phyloP scores from a whole-genome alignment of 371 early-diverging fungal genomes.

The Blastocladiella emersonii region DNA sequence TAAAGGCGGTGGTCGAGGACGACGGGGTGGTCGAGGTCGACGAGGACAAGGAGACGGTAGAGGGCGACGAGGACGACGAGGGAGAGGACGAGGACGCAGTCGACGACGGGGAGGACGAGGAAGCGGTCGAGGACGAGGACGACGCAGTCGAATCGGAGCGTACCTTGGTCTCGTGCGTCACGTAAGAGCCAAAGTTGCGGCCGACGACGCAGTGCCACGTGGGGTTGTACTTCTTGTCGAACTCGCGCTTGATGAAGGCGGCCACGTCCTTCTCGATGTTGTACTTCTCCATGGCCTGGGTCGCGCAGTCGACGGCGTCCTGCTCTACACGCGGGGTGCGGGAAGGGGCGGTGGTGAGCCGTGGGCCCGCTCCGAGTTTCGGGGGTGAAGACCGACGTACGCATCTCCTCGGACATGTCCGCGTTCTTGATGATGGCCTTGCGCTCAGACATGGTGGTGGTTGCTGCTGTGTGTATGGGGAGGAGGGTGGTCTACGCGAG shows the following conservation, averaged over 20 bases:
- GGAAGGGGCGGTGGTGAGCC: too few species aligned
- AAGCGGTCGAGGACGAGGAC: constrained; percentile 93
- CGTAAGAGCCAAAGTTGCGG: constrained; percentile 93
- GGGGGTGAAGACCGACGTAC: background rate
- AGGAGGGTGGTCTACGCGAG: too few species aligned
- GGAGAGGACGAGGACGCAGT: too few species aligned
- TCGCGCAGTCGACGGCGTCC: constrained; percentile 83
- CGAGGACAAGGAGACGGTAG: too few species aligned
- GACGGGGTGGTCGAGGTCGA: background rate
- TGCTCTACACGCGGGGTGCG: constrained; percentile 26
- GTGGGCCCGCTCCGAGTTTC: background rate
- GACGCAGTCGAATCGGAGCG: constrained; percentile 65
- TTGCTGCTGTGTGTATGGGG: background rate
- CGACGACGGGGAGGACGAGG: constrained; percentile 81
- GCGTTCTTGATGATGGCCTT: constrained; percentile 90
- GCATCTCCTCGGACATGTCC: constrained; percentile 96
- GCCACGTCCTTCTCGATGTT: constrained; percentile 96
- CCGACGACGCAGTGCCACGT: constrained; percentile 98
- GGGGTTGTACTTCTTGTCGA: constrained; percentile 92
- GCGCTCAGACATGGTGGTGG: constrained; percentile 40
- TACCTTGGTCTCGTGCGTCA: constrained; percentile 83
- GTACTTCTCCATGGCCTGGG: constrained; percentile 82
- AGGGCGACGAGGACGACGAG: too few species aligned
- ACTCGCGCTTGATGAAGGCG: constrained; percentile 90
- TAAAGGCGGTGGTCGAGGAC: too few species aligned